These are phyloP conservation scores for Capsicum chinense DNA, from an alignment of 257 asterid species.

Conservation along the genomic window DNA sequence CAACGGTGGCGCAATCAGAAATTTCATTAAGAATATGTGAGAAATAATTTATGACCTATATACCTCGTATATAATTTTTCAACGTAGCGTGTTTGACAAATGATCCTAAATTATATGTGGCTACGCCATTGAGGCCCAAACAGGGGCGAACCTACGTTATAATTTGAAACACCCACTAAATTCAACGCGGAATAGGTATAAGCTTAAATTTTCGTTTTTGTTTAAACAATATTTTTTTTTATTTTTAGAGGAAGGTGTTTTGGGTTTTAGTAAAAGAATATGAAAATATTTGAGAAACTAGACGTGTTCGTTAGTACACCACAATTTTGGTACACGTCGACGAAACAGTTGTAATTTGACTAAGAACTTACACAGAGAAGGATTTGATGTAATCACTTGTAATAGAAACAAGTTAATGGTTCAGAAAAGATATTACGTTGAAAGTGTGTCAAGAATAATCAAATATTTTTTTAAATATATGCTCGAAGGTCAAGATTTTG, in stretches of 20 bases:
- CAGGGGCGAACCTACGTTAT: too few relatives aligned
- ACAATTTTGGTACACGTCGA: background rate
- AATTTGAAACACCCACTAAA: too few relatives aligned
- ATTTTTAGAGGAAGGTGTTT: background rate
- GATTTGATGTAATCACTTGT: background rate
- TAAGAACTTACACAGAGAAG: background rate
- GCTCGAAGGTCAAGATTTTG: constrained; percentile 26
- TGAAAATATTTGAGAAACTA: background rate
- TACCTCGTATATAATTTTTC: too few relatives aligned
- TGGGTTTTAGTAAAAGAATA: background rate
- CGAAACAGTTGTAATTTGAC: background rate
- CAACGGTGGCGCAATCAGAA: too few relatives aligned
- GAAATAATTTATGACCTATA: too few relatives aligned
- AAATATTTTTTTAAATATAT: background rate
- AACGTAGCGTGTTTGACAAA: too few relatives aligned
- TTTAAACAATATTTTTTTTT: background rate
- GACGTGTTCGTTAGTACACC: background rate
- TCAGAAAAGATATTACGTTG: background rate
- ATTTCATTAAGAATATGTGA: too few relatives aligned
- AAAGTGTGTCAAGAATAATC: background rate
- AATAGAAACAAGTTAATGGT: background rate
- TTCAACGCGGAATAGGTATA: too few relatives aligned
- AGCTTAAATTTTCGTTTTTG: too few relatives aligned
- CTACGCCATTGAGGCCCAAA: too few relatives aligned
- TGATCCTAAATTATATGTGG: too few relatives aligned